These are phyloP conservation scores for Ilex asprella DNA, from an alignment of 257 asterid species.

Conservation along the genomic window DNA sequence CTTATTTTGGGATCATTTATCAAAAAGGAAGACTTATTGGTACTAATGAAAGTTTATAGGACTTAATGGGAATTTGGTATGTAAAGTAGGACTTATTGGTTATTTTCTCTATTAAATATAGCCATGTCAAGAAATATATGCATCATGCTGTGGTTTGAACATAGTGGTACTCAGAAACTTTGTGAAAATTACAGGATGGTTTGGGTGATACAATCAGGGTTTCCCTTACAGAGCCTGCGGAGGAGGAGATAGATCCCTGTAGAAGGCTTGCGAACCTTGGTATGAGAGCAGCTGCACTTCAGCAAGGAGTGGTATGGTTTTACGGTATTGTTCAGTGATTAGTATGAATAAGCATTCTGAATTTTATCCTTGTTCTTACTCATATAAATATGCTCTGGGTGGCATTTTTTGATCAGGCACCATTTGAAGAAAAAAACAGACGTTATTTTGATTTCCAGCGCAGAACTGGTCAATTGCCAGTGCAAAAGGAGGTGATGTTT, in stretches of 20 bases:
- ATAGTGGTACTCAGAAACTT: slow-evolving; percentile 4
- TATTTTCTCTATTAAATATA: no score
- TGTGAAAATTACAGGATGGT: slow-evolving; percentile 62
- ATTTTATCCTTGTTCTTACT: background rate
- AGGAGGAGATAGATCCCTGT: slow-evolving; percentile 94
- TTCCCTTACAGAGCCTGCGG: slow-evolving; percentile 96
- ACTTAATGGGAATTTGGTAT: no score
- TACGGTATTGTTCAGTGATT: slow-evolving; percentile 1
- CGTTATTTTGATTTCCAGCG: slow-evolving; percentile 96
- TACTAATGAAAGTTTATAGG: no score
- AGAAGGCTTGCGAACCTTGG: slow-evolving; percentile 97
- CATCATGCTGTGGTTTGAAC: background rate
- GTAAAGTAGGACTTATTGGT: no score
- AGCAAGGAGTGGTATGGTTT: slow-evolving; percentile 93
- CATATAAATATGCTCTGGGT: slow-evolving; percentile 7
- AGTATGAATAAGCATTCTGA: slow-evolving; percentile 12
- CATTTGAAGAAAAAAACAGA: slow-evolving; percentile 87
- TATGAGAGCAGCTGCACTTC: slow-evolving; percentile 76
- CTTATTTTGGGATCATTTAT: no score
- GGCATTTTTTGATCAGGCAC: slow-evolving; percentile 41
- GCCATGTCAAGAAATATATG: no score
- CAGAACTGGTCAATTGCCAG: slow-evolving; percentile 83
- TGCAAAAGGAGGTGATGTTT: slow-evolving; percentile 75
- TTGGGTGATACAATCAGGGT: slow-evolving; percentile 96
- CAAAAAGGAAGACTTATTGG: no score